Base-by-base conservation (phyloP, 2,329 filamentous ascomycete species). In the Cytospora paraplurivora region DNA sequence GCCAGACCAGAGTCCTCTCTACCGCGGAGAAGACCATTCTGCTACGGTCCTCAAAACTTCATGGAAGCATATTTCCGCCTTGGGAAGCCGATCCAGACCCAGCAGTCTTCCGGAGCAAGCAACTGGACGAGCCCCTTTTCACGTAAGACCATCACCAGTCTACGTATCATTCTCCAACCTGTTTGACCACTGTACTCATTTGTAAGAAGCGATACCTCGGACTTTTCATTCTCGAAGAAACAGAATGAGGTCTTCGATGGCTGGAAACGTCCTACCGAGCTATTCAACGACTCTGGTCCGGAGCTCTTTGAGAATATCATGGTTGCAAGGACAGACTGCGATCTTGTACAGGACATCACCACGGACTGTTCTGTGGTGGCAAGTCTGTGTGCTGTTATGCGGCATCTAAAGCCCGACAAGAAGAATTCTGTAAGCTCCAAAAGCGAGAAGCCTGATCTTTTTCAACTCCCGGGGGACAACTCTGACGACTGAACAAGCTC, bases 301-400 rank as follows among this genome's bases (percentile, higher is more conserved):
- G 59, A 51, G 19, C 35, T 64, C 13, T 47, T 54, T 17, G 67
- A 67, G 35, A 59, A 55, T 50, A 66, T 63, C 47, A 72, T 70
- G 67, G 76, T 72, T 74, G 67, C 67, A 41, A 76, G 77, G 7
- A 77, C 81, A 10, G 82, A 84, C 15, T 87, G 91, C 66, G 94
- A 99, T 75, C 83, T 99, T 8, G 93, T 97, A 3, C 95, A 99
- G 76, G 95, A 99, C 75, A 88, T 96, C 64, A 93, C 94, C 6
- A 96, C 94, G 0, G 95, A 99, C 74, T 99, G 95, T 73, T 98
- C 95, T 1, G 94, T 99, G 4, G 94, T 99, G 34, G 95, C 95
- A 17, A 97, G 95, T 73, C 82, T 99, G 7, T 97, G 93, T 73
- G 93, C 93, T 33, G 88, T 86, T 32, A 88, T 89, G 65, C 88